Evolutionary conservation across 768 basidiomycete species (phyloP).

Genomic region (Russula sp.): DNA sequence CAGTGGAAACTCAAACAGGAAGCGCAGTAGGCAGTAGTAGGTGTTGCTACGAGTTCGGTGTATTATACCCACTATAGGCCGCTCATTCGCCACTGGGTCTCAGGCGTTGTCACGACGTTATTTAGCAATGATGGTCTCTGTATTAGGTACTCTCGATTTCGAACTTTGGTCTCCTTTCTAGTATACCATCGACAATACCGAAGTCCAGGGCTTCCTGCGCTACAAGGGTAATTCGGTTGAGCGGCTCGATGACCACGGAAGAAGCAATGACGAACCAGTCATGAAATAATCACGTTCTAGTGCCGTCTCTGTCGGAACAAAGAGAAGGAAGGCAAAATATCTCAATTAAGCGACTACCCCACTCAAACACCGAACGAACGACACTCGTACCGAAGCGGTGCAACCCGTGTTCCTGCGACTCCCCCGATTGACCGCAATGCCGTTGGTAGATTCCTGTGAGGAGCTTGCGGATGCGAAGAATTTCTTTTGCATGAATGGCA

Average conservation of each 20-base stretch:
- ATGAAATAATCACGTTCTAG: conserved; percentile 95
- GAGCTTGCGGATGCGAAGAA: conserved; percentile 79
- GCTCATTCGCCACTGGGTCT: neutral
- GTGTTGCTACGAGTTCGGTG: neutral
- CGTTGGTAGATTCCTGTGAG: conserved; percentile 87
- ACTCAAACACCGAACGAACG: conserved; percentile 23
- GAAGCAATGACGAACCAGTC: conserved; percentile 56
- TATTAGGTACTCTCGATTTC: conserved; percentile 36
- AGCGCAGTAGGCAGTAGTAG: neutral
- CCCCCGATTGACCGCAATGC: conserved; percentile 71
- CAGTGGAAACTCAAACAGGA: conserved; percentile 5
- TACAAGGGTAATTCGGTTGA: conserved; percentile 36
- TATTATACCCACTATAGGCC: neutral
- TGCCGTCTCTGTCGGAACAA: conserved; percentile 60
- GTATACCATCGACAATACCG: conserved; percentile 89
- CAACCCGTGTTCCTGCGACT: conserved; percentile 60
- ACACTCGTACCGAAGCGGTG: conserved; percentile 75
- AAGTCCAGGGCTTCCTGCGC: conserved; percentile 88
- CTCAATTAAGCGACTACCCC: conserved; percentile 24
- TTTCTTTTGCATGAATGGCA: conserved; percentile 96
- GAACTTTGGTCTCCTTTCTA: conserved; percentile 68
- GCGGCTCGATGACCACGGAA: conserved; percentile 28
- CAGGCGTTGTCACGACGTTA: neutral
- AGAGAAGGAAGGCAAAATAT: conserved; percentile 31
- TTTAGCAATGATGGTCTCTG: neutral